phyloP scores from a whole-genome alignment of 495 filamentous ascomycete species.

The Xylaria telfairii region DNA sequence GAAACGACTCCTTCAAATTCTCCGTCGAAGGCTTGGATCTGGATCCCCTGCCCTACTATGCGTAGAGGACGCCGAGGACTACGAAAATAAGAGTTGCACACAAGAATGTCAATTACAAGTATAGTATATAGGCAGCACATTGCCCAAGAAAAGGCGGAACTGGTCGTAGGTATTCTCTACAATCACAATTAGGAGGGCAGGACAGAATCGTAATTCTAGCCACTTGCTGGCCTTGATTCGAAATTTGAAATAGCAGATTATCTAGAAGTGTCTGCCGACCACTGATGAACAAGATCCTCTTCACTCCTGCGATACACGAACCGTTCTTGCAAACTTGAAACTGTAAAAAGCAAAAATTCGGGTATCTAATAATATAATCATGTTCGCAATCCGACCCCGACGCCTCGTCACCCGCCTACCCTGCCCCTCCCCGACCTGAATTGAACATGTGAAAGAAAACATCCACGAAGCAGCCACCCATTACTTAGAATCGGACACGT shows the following conservation, averaged over 20 bases:
- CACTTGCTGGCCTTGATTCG: background rate
- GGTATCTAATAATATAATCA: slow-evolving; percentile 26
- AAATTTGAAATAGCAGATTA: background rate
- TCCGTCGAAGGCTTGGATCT: slow-evolving; percentile 76
- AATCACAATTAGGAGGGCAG: too few species aligned
- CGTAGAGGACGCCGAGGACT: background rate
- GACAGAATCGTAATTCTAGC: background rate
- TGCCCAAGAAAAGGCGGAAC: background rate
- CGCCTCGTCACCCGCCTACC: slow-evolving; percentile 14
- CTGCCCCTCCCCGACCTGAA: slow-evolving; percentile 8
- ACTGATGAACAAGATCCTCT: background rate
- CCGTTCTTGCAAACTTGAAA: background rate
- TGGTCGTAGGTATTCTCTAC: background rate
- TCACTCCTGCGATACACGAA: background rate
- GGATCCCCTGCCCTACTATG: slow-evolving; percentile 68
- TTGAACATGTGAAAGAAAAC: slow-evolving; percentile 8
- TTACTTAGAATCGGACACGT: background rate
- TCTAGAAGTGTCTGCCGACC: slow-evolving; percentile 12
- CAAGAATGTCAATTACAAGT: background rate
- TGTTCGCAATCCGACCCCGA: slow-evolving; percentile 18
- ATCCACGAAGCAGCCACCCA: background rate
- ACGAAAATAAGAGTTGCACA: background rate
- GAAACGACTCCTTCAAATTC: slow-evolving; percentile 82
- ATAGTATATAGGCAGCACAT: background rate
- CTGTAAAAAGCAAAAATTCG: slow-evolving; percentile 12